phyloP scores from a whole-genome alignment of 805 yeast species.

The Barnettozyma pratensis region DNA sequence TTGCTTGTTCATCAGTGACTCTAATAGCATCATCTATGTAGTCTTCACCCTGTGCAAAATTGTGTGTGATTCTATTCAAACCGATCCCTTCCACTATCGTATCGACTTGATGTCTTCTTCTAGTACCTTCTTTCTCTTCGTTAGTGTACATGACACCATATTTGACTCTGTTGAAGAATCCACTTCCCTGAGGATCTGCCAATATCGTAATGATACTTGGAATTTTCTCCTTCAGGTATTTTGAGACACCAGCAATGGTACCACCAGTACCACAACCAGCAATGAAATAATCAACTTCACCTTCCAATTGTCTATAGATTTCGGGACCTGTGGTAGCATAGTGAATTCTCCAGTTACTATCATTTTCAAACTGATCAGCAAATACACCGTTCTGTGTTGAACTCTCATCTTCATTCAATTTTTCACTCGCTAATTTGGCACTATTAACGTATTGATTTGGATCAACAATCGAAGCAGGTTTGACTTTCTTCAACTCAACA shows the following conservation, averaged over 20 bases:
- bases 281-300: slow-evolving; percentile 66
- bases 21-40: slow-evolving; percentile 74
- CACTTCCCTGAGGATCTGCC: slow-evolving; percentile 97
- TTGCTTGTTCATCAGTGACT: slow-evolving; percentile 75
- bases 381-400: slow-evolving; percentile 59
- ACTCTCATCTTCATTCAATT: slow-evolving; percentile 31
- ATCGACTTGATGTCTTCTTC: slow-evolving; percentile 95
- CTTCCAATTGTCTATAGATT: slow-evolving; percentile 68
- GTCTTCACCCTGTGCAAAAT: slow-evolving; percentile 66
- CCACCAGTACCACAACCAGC: slow-evolving; percentile 98
- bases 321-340: slow-evolving; percentile 88
- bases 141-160: slow-evolving; percentile 91
- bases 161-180: slow-evolving; percentile 78
- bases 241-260: slow-evolving; percentile 88
- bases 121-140: slow-evolving; percentile 86
- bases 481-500: slow-evolving; percentile 77
- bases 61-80: slow-evolving; percentile 76
- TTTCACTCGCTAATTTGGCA: slow-evolving; percentile 65
- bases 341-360: slow-evolving; percentile 83
- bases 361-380: slow-evolving; percentile 95
- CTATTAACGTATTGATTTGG: slow-evolving; percentile 89
- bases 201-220: slow-evolving; percentile 43
- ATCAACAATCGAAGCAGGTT: slow-evolving; percentile 94
- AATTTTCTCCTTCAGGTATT: slow-evolving; percentile 53
- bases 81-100: slow-evolving; percentile 95